A percentile compares a stretch with the other conserved stretches of the same genome.
phyloP scores from a whole-genome alignment of 1,284 basidiomycete species.

The Pseudozyma thailandica region DNA sequence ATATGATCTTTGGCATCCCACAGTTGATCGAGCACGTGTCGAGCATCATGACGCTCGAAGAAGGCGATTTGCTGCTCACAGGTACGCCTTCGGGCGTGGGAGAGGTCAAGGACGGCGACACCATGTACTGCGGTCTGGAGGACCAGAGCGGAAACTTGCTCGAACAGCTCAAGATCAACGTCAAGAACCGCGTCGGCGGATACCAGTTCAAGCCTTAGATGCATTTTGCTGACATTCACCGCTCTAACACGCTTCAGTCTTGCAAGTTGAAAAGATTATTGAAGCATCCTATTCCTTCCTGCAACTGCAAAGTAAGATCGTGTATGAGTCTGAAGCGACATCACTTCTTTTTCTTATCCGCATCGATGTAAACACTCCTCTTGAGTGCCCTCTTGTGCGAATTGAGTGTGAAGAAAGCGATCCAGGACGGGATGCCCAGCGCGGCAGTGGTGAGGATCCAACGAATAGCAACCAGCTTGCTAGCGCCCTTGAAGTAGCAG shows the following conservation, averaged over 20 bases:
- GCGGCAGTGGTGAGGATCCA: conserved; percentile 39
- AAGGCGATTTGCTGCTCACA: conserved; percentile 70
- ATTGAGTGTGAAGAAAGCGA: conserved; percentile 53
- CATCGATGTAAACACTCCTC: conserved; percentile 21
- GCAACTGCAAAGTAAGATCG: too few relatives aligned
- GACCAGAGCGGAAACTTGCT: conserved; percentile 75
- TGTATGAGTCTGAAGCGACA: not conserved
- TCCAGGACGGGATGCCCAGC: conserved; percentile 51
- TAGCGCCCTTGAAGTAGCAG: conserved; percentile 38
- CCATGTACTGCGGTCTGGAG: conserved; percentile 79
- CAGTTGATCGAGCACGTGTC: conserved; percentile 90
- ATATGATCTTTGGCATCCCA: conserved; percentile 95
- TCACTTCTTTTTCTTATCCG: conserved; percentile 32
- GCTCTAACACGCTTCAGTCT: not conserved
- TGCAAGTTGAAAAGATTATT: not conserved
- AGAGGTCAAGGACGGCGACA: conserved; percentile 79
- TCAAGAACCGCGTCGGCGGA: conserved; percentile 76
- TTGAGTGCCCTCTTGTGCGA: conserved; percentile 22
- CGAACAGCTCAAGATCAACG: conserved; percentile 76
- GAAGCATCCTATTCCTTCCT: too few relatives aligned
- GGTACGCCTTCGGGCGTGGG: conserved; percentile 83
- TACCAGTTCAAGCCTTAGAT: conserved; percentile 72
- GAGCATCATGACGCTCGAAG: conserved; percentile 94
- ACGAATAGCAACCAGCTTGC: conserved; percentile 18
- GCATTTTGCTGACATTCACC: not conserved